Evolutionary conservation across 164 flowering plant species (phyloP), one percentile per base, ranked within the genome.

Genomic region (Chloranthus sessilifolius): DNA sequence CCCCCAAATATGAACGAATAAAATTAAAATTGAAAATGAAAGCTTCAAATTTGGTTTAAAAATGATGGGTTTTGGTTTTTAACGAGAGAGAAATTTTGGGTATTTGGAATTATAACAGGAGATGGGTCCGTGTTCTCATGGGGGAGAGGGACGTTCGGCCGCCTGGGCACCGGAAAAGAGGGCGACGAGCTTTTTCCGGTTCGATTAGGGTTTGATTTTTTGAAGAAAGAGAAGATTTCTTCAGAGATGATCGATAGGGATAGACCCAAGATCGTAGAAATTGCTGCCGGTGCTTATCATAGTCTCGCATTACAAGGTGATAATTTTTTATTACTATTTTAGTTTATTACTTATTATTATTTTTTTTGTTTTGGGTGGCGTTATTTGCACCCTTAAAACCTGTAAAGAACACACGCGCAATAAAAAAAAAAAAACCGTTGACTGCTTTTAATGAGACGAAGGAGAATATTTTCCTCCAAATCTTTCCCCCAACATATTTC

Each of bases 251-350:
- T n/a, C 10, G 33, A 34, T 21, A 34, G 41, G 10, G 45, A 56
- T 43, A 56, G 26, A 52, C 55, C 74, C 30, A 82, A 70, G 54
- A 54, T 85, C 61, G 78, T 87, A 7, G 89, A 67, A 7, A 58
- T 90, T 50, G 79, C 95, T 58, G 85, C 98, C 55, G 98, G 98
- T 49, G 85, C 89, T 61, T 90, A 90, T 65, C 98, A 90, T 56
- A 87, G 88, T 74, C 79, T 87, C 42, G 95, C 96, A 41, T 79
- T 90, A 59, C 71, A 81, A 63, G 94, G 94, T 85, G 25, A 12
- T 26, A n/a, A 12, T 50, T 33, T 9, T 17, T 19, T 9, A 5
- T 9, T 41, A 41, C 16, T 33, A 7, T 40, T 14, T 19, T 23
- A 20, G 7, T 20, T n/a, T 6, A 1, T 5, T 47, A 23, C 3